Base-by-base conservation (phyloP, 1,284 basidiomycete genomes). In the Puccinia sorghi region DNA sequence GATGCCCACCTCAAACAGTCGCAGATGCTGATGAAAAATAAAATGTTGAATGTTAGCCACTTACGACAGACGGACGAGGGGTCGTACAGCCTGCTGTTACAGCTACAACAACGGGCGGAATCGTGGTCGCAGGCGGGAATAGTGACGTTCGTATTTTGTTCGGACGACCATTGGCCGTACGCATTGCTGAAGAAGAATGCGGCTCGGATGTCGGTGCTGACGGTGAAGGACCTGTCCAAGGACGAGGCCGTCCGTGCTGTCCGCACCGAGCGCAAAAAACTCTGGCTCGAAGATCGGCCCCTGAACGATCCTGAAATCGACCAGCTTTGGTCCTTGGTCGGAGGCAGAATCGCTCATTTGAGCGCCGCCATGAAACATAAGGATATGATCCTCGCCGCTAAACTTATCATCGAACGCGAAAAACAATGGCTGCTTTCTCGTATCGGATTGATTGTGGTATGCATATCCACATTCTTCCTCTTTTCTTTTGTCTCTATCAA, bases 141-240 rank as follows among this genome's bases (percentile, higher is more conserved):
- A n/a, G 43, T 64, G 37, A 79, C 76, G 46, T 61, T 79, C 27
- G 64, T 79, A 17, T 79, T 79, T 52, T 70, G 54, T 54, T 79
- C 76, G n/a, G 76, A 79, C 50, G 76, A 79, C 57, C 76, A 71
- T 59, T 79, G 76, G 76, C 76, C 76, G 37, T 79, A 79, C 32
- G 41, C 56, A 0, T 41, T 20, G 27, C 17, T 79, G 46, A 67
- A 69, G 22, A 79, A 72, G 27, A 71, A 71, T 15, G 76, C 67
- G 1, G 71, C 76, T 20, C 22, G 76, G 48, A 79, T 79, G 76
- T 71, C 66, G 48, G 59, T 72, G 3, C 25, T 79, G 59, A 71
- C 69, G 12, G 59, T 79, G 22, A 79, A 64, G 50, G 76, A 79
- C 39, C 48, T 79, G 8, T 72, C 66, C 11, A 71, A 64, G 41